Conservation (phyloP, 495 filamentous ascomycete species). For the Bombardia bombarda region DNA sequence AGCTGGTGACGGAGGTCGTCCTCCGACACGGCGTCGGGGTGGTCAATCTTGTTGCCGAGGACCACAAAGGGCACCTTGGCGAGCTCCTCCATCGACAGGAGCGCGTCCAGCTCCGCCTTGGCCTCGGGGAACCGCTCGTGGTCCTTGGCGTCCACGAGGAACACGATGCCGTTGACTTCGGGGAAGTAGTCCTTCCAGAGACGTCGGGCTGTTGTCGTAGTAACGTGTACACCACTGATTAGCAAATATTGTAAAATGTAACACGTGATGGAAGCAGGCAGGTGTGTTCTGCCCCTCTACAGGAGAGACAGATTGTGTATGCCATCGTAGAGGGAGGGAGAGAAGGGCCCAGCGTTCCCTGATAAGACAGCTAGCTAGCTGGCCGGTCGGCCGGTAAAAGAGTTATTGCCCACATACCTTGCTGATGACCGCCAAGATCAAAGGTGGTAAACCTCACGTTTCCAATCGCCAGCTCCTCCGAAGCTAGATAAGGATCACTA, state of each 20-base stretch:
- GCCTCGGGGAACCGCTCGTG: constrained; percentile 86
- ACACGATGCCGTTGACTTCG: constrained; percentile 95
- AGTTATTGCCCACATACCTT: too few species aligned
- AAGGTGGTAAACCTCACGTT: constrained; percentile 97
- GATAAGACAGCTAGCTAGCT: background rate
- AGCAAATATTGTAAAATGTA: too few species aligned
- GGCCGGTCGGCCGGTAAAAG: too few species aligned
- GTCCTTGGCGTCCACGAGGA: constrained; percentile 96
- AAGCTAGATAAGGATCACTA: constrained; percentile 45
- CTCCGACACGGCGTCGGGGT: constrained; percentile 89
- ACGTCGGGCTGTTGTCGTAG: constrained; percentile 71
- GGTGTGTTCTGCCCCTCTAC: too few species aligned
- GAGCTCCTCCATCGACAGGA: constrained; percentile 88
- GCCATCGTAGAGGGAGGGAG: too few species aligned
- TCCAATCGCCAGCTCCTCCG: constrained; percentile 92
- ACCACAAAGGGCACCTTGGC: constrained; percentile 90
- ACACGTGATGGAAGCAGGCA: too few species aligned
- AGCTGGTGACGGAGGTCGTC: constrained; percentile 86
- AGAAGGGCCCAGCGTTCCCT: too few species aligned
- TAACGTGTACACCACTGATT: too few species aligned
- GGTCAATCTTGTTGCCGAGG: constrained; percentile 98
- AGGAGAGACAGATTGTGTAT: too few species aligned
- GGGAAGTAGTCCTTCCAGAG: constrained; percentile 99
- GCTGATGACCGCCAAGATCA: constrained; percentile 93
- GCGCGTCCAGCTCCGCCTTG: constrained; percentile 92